Evolutionary conservation across 2,329 filamentous ascomycete species (phyloP).

Genomic region (Arthrobotrys musiformis): DNA sequence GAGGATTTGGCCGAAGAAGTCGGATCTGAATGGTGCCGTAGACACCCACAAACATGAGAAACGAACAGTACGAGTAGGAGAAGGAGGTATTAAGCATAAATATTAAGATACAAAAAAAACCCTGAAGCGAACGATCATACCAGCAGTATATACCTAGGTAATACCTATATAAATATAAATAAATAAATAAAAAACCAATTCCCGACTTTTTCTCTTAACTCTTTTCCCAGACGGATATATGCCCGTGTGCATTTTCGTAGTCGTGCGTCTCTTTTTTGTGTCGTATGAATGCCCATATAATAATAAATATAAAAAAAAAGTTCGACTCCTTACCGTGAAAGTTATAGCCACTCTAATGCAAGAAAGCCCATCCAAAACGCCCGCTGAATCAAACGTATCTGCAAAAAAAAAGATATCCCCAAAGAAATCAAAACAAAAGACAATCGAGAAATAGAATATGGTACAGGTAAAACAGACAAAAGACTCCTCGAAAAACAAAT

Average conservation of each 20-base stretch:
- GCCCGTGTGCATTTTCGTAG: neutral
- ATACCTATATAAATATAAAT: too few species aligned
- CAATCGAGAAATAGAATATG: neutral
- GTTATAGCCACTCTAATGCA: constrained; percentile 2
- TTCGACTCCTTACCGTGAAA: neutral
- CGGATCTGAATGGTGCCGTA: too few species aligned
- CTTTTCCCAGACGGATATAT: neutral
- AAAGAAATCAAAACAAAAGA: neutral
- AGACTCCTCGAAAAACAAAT: neutral
- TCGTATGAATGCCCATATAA: constrained; percentile 9
- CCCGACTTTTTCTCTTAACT: neutral
- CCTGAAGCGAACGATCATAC: neutral
- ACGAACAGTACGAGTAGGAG: too few species aligned
- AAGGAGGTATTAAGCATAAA: neutral
- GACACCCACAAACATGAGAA: too few species aligned
- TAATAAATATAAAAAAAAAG: neutral
- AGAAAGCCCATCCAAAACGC: neutral
- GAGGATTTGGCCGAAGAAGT: too few species aligned
- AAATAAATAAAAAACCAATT: neutral
- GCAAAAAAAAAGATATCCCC: neutral
- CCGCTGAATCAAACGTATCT: constrained; percentile 13
- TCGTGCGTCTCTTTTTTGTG: neutral
- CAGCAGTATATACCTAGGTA: too few species aligned
- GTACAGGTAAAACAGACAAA: constrained; percentile 11
- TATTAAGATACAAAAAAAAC: neutral